Evolutionary conservation across 495 filamentous ascomycete genomes (phyloP), one percentile per base, ranked within the genome.

Genomic region (Penicillium egyptiacum): DNA sequence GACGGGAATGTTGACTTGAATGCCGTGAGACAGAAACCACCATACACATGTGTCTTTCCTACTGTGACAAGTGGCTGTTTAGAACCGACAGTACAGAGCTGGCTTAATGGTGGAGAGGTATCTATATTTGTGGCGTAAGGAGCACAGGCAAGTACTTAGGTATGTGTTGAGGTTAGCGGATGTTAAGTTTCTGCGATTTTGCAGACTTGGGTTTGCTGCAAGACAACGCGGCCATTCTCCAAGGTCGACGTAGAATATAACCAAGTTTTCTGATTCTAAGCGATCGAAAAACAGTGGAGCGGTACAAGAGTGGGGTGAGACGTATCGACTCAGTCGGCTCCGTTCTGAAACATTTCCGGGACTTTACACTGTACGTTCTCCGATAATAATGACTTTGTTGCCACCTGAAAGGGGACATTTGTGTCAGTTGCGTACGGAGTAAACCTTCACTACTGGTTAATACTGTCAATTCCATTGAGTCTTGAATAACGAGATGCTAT

Each of bases 271-370:
- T 9, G 20, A 41, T 19, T 55, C 16, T 28, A 55, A 47, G 43
- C 53, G 42, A 55, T 55, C 16, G 53, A 55, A 28, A 54, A 37
- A 35, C 31, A 31, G 50, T 53, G 50, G 50, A 52, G 22, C 49
- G 23, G 26, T 53, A 20, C 39, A 42, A 16, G 5, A 56, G 62
- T 68, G 65, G 65, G 62, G 65, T 25, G 47, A 51, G 44, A 26
- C 43, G 51, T 53, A 52, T 48, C 46, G 60, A 44, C 44, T 20
- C n/a, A 46, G 33, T 55, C 22, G 57, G 54, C 40, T 54, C 49
- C 48, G 51, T 49, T 60, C 65, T 67, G 65, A 68, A 68, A 68
- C 65, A 59, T 42, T 33, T 57, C 19, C 30, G 31, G 31, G 37
- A 58, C 5, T 40, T 58, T 67, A 62, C 60, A 20, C 17, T 44